Percentiles rank a stretch among this genome's conserved stretches.
These are phyloP conservation scores for Ascochyta pisi DNA, from an alignment of 2,329 filamentous ascomycete species.

Conservation along the genomic window DNA sequence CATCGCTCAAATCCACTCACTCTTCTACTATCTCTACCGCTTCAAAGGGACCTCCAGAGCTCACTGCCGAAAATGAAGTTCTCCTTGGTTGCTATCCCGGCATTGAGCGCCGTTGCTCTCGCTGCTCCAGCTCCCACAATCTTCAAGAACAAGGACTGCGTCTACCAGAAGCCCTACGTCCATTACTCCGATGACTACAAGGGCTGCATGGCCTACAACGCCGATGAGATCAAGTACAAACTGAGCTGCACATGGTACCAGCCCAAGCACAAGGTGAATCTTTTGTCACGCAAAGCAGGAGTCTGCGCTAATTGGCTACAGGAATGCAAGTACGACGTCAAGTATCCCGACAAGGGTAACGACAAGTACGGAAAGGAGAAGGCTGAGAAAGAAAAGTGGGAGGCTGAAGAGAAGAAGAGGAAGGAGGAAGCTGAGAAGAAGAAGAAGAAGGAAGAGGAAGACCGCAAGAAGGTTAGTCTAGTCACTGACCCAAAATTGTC, in stretches of 20 bases:
- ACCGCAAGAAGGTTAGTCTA: neutral
- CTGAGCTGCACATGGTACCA: conserved; percentile 3
- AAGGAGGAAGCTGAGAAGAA: neutral
- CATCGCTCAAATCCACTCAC: neutral
- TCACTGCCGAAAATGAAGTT: neutral
- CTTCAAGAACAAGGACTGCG: conserved; percentile 4
- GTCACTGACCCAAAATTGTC: too few relatives aligned
- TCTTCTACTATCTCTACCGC: neutral
- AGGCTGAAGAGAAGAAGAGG: neutral
- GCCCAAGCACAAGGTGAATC: conserved; percentile 1
- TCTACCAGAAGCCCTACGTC: conserved; percentile 2
- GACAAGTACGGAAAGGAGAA: neutral
- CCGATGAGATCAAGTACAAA: conserved; percentile 8
- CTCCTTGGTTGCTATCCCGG: neutral
- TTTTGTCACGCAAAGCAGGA: neutral
- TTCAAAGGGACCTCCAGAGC: neutral
- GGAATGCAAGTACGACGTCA: neutral
- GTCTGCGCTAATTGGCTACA: neutral
- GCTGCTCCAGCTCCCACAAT: conserved; percentile 4
- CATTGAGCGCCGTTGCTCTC: conserved; percentile 8
- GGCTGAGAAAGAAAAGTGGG: neutral
- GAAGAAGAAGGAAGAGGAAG: neutral
- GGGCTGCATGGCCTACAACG: conserved; percentile 8
- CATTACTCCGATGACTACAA: conserved; percentile 6
- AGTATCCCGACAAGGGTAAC: neutral